Evolutionary conservation across 768 basidiomycete species (phyloP), one percentile per base, ranked within the genome.

Genomic region (Phlegmacium glaucopus): DNA sequence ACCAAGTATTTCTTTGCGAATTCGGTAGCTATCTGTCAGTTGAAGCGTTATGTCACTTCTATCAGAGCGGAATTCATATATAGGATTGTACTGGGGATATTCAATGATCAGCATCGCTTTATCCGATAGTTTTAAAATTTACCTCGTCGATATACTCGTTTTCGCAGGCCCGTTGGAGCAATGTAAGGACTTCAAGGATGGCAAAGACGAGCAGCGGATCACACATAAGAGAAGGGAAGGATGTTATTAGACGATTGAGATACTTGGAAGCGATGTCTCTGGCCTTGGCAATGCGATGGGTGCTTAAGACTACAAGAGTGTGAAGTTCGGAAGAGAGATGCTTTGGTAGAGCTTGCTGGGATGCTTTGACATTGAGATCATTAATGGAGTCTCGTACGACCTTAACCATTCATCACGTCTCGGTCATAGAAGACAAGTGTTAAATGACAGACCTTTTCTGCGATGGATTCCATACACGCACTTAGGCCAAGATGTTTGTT

Each of bases 221-320:
- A 66, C 95, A 98, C 81, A 96, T 88, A 42, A 99, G 72, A 11
- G 94, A 93, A 2, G 96, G 94, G 67, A 97, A 97, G 1, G 88
- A 90, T 7, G 83, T 86, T 53, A 98, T 85, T 34, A 98, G 72
- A 32, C 83, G 79, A 66, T 92, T 82, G 22, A 97, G 76, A 61
- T 89, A 96, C 65, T 81, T 85, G 35, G 84, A 76, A 1, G 94
- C 90, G 26, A 93, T 75, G 28, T 88, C 86, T 28, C 95, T 77
- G 42, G 87, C 88, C 61, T 88, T 90, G 27, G 79, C 72, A 48
- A 90, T 80, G 25, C 91, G 81, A 65, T 94, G 90, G 3, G 90
- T 91, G 66, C 88, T 87, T 35, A 75, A 73, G 12, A 91, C 71
- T 12, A 97, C 76, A 17, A 98, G 72, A n/a, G 64, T 67, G 35